Percentiles rank a stretch among this genome's conserved stretches.
phyloP scores from a whole-genome alignment of 2,329 filamentous ascomycete genomes.

The Calonectria crousiana region DNA sequence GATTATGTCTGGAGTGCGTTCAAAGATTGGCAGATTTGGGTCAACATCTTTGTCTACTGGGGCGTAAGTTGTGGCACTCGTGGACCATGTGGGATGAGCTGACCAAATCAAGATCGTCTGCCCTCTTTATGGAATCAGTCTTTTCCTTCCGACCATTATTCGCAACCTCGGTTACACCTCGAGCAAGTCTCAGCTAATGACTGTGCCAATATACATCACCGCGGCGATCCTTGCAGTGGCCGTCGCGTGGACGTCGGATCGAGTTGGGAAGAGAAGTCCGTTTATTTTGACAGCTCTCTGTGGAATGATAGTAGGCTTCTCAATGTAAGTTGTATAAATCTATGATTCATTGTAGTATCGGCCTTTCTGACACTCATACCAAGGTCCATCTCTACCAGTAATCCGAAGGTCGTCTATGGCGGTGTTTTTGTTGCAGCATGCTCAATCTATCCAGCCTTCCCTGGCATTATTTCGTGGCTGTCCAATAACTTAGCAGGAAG shows the following conservation, averaged over 20 bases:
- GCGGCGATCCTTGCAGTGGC: constrained; percentile 71
- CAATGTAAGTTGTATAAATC: constrained; percentile 56
- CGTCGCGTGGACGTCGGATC: constrained; percentile 68
- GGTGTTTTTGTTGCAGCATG: constrained; percentile 85
- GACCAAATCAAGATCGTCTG: constrained; percentile 58
- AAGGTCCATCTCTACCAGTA: constrained; percentile 69
- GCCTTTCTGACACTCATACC: neutral
- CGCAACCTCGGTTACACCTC: constrained; percentile 68
- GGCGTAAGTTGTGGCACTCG: constrained; percentile 61
- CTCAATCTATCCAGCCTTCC: constrained; percentile 83
- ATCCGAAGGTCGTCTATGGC: constrained; percentile 75
- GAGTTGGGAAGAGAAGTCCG: constrained; percentile 63
- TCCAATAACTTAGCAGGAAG: constrained; percentile 80
- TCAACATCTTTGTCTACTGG: constrained; percentile 72
- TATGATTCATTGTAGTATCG: no score
- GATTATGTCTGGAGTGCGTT: constrained; percentile 79
- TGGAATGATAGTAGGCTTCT: constrained; percentile 68
- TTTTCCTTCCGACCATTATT: constrained; percentile 75
- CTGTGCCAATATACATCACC: constrained; percentile 69
- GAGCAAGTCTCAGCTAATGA: constrained; percentile 74
- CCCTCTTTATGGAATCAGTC: constrained; percentile 67
- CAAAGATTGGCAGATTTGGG: constrained; percentile 83
- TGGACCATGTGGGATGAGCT: constrained; percentile 15
- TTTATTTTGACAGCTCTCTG: constrained; percentile 68
- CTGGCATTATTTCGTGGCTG: constrained; percentile 84